phyloP scores from a whole-genome alignment of 306 rosid genomes.

The Lotus japonicus region DNA sequence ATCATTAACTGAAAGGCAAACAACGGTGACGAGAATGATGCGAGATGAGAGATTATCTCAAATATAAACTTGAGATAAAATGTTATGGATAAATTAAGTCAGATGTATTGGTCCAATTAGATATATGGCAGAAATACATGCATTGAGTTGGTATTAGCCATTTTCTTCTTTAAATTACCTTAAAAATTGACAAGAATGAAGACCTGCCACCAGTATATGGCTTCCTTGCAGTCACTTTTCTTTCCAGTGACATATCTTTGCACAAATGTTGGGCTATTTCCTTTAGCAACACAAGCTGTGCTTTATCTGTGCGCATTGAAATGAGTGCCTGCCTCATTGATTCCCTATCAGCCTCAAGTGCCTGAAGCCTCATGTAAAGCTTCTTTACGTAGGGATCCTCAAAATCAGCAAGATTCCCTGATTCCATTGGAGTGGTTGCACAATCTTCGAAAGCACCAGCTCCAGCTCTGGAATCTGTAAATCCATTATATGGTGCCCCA shows the following conservation, averaged over 20 bases:
- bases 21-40: background rate
- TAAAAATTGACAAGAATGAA: constrained; percentile 49
- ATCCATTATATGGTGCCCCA: constrained; percentile 48
- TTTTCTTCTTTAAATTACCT: constrained; percentile 40
- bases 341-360: constrained; percentile 98
- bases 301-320: constrained; percentile 89
- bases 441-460: constrained; percentile 47
- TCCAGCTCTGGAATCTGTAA: constrained; percentile 44
- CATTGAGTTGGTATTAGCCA: background rate
- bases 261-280: constrained; percentile 95
- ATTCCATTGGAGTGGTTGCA: constrained; percentile 45
- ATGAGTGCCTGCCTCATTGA: constrained; percentile 93
- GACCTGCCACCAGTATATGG: constrained; percentile 35
- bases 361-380: constrained; percentile 93
- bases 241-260: constrained; percentile 68
- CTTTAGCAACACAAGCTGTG: constrained; percentile 82
- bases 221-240: constrained; percentile 43
- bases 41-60: background rate
- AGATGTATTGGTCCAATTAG: background rate
- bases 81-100: background rate
- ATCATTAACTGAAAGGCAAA: background rate
- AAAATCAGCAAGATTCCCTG: constrained; percentile 40
- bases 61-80: background rate
- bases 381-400: constrained; percentile 79
- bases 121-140: constrained; percentile 1